Conservation (phyloP, 352 stramenopile species). For the Phytophthora cactorum region DNA sequence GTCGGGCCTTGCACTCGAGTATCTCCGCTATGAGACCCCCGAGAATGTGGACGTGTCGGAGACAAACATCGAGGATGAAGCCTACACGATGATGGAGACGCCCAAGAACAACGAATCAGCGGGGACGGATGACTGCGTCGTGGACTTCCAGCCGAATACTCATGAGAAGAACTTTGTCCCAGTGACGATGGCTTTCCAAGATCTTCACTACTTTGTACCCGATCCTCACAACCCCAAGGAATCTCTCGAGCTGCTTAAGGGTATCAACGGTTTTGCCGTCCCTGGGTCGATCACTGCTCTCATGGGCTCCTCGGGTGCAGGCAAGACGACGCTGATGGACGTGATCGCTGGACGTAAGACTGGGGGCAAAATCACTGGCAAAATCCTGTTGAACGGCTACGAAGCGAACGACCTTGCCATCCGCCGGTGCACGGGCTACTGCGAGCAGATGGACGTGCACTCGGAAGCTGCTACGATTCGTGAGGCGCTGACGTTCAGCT, state of each 20-base stretch:
- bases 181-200: slow-evolving; percentile 28
- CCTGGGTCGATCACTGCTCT: slow-evolving; percentile 21
- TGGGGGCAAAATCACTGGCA: neutral
- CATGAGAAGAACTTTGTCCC: slow-evolving; percentile 24
- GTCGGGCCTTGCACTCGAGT: slow-evolving; percentile 21
- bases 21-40: slow-evolving; percentile 23
- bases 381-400: neutral
- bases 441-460: neutral
- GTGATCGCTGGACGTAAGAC: slow-evolving; percentile 19
- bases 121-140: neutral
- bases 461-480: neutral
- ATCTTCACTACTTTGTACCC: slow-evolving; percentile 26
- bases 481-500: neutral
- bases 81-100: slow-evolving; percentile 19
- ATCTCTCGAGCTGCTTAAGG: slow-evolving; percentile 26
- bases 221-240: slow-evolving; percentile 8
- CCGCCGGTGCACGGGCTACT: neutral
- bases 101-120: slow-evolving; percentile 1
- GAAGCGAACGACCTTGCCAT: neutral
- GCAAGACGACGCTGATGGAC: slow-evolving; percentile 31
- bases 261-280: slow-evolving; percentile 21
- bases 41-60: slow-evolving; percentile 25
- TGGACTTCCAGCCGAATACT: neutral
- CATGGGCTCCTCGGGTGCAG: slow-evolving; percentile 24
- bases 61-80: neutral